phyloP scores from a whole-genome alignment of 805 yeast species.

The Kuraishia floccosa region DNA sequence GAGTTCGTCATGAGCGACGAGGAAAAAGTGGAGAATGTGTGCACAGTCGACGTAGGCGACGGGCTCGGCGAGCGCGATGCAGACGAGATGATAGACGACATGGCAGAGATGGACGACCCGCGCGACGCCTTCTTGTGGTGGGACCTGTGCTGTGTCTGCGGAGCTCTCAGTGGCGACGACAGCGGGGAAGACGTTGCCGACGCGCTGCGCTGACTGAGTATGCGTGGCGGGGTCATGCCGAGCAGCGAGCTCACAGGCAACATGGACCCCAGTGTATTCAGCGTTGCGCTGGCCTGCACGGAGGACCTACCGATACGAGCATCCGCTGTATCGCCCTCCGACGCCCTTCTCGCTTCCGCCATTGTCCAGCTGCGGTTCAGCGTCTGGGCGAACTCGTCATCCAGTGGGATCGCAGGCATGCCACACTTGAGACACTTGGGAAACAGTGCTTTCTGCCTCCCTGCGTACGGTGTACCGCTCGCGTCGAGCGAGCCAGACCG shows the following conservation, averaged over 20 bases:
- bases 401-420: conserved; percentile 12
- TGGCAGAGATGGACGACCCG: conserved; percentile 21
- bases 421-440: conserved; percentile 15
- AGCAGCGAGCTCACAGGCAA: neutral
- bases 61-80: conserved; percentile 5
- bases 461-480: conserved; percentile 2
- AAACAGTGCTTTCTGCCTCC: conserved; percentile 7
- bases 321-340: no score
- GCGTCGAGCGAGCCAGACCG: neutral
- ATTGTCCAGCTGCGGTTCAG: conserved; percentile 7
- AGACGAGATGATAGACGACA: conserved; percentile 20
- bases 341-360: no score
- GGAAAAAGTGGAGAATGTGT: neutral
- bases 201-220: neutral
- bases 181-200: neutral
- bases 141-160: neutral
- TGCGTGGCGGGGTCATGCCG: neutral
- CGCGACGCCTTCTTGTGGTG: conserved; percentile 18
- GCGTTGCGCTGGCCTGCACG: neutral
- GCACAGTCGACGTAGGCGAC: conserved; percentile 1
- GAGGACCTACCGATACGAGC: neutral
- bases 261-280: neutral
- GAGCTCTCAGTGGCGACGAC: neutral
- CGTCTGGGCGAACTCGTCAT: conserved; percentile 7
- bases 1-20: neutral